Conservation (phyloP, 106 monocot species). For the Dioscorea alata region DNA sequence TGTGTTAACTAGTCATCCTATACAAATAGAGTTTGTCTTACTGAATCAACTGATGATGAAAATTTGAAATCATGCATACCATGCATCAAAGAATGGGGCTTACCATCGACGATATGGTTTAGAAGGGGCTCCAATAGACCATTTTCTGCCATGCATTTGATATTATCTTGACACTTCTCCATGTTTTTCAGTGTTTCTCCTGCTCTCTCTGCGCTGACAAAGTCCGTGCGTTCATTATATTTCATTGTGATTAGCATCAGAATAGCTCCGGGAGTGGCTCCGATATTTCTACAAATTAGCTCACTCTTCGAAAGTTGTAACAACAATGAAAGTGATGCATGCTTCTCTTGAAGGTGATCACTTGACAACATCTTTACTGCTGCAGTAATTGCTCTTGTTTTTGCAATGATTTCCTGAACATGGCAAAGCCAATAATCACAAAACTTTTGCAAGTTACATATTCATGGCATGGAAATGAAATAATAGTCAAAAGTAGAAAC, state of each 20-base stretch:
- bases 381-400: slow-evolving; percentile 27
- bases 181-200: slow-evolving; percentile 44
- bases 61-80: no score
- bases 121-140: slow-evolving; percentile 59
- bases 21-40: no score
- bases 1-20: no score
- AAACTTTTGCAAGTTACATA: neutral
- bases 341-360: slow-evolving; percentile 26
- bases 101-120: slow-evolving; percentile 55
- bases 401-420: slow-evolving; percentile 45
- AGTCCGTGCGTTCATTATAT: slow-evolving; percentile 25
- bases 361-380: slow-evolving; percentile 54
- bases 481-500: neutral
- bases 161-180: slow-evolving; percentile 46
- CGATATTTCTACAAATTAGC: slow-evolving; percentile 28
- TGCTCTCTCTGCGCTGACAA: slow-evolving; percentile 32
- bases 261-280: slow-evolving; percentile 36
- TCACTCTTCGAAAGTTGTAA: slow-evolving; percentile 54
- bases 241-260: slow-evolving; percentile 48
- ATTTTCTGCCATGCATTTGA: slow-evolving; percentile 62
- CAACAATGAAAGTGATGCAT: slow-evolving; percentile 47
- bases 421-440: neutral
- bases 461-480: neutral
- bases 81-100: neutral
- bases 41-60: no score